A percentile compares a stretch with the other conserved stretches of the same genome.
phyloP scores from a whole-genome alignment of 257 asterid genomes.

The Rubia yunnanensis region DNA sequence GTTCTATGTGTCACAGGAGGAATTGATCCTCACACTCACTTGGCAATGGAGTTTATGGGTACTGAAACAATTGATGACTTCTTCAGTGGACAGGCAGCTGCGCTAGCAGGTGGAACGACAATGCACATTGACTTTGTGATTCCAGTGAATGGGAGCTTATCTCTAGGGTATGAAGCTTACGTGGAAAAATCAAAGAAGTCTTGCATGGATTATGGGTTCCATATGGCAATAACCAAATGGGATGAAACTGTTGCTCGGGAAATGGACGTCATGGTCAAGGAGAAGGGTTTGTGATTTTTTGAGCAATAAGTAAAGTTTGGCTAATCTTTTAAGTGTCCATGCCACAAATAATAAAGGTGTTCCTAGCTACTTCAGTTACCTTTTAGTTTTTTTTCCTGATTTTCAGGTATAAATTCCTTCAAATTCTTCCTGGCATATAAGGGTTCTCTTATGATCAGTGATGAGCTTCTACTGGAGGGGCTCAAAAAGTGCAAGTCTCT shows the following conservation, averaged over 20 bases:
- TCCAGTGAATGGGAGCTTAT: constrained; percentile 82
- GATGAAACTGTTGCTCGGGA: constrained; percentile 72
- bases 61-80: constrained; percentile 77
- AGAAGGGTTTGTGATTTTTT: constrained; percentile 42
- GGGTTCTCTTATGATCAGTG: constrained; percentile 86
- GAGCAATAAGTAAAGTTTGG: background rate
- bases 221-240: constrained; percentile 98
- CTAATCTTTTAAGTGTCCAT: background rate
- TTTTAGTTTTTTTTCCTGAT: background rate
- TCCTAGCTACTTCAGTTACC: background rate
- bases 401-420: constrained; percentile 82
- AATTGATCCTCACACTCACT: constrained; percentile 97
- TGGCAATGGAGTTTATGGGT: constrained; percentile 96
- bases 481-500: constrained; percentile 90
- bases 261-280: constrained; percentile 94
- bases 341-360: background rate
- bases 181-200: constrained; percentile 69
- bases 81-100: constrained; percentile 95
- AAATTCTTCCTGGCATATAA: constrained; percentile 91
- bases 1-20: constrained; percentile 54
- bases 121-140: constrained; percentile 94
- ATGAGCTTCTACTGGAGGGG: constrained; percentile 82
- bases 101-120: constrained; percentile 98
- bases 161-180: constrained; percentile 67
- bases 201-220: constrained; percentile 98